A percentile compares a stretch with the other conserved stretches of the same genome.
These are phyloP conservation scores for Hyphopichia burtonii DNA, from an alignment of 1,139 yeast species.

Conservation along the genomic window DNA sequence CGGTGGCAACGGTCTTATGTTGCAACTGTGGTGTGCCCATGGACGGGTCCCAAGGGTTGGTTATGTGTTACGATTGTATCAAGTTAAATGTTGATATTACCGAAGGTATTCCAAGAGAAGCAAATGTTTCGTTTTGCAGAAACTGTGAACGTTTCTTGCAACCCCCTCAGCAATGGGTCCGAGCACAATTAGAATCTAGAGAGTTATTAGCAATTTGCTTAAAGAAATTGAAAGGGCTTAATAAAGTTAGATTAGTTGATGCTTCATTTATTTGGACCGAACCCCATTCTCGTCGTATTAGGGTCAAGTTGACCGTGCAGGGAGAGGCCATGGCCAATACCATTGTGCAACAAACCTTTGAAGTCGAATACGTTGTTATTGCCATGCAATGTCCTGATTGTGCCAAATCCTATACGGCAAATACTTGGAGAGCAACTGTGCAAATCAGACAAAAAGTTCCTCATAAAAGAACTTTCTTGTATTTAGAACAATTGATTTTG, in stretches of 20 bases:
- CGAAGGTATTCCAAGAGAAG: constrained; percentile 93
- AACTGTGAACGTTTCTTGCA: constrained; percentile 95
- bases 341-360: constrained; percentile 91
- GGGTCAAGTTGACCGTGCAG: constrained; percentile 89
- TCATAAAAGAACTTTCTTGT: constrained; percentile 93
- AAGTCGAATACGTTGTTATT: constrained; percentile 88
- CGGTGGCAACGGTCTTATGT: constrained; percentile 84
- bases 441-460: constrained; percentile 97
- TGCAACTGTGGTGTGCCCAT: constrained; percentile 98
- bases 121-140: constrained; percentile 89
- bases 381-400: constrained; percentile 99
- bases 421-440: constrained; percentile 97
- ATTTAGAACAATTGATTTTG: constrained; percentile 89
- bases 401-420: constrained; percentile 92
- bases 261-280: constrained; percentile 98
- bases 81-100: constrained; percentile 92
- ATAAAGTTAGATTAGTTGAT: constrained; percentile 84
- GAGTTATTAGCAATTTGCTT: constrained; percentile 89
- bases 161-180: constrained; percentile 93
- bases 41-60: constrained; percentile 92
- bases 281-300: constrained; percentile 94
- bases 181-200: constrained; percentile 87
- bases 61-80: constrained; percentile 97
- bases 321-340: constrained; percentile 95
- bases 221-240: constrained; percentile 83